These are phyloP conservation scores for Myxozyma melibiosi DNA, from an alignment of 805 yeast genomes.

Conservation along the genomic window DNA sequence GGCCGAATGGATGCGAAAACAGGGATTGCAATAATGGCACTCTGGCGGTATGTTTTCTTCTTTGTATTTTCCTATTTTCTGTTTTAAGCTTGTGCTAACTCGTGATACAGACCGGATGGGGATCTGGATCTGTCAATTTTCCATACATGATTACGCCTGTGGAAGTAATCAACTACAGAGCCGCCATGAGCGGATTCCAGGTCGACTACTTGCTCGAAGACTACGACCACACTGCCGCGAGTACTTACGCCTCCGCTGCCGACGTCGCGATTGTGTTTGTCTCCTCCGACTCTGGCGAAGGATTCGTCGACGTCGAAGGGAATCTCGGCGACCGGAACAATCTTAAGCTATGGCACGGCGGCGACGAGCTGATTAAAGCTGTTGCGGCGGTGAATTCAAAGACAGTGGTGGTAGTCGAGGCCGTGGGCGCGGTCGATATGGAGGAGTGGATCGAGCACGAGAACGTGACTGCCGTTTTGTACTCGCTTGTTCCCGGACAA, in stretches of 20 bases:
- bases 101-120: constrained; percentile 55
- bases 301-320: constrained; percentile 58
- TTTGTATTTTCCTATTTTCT: not conserved
- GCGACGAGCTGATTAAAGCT: constrained; percentile 54
- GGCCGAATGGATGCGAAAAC: constrained; percentile 55
- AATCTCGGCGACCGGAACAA: constrained; percentile 63
- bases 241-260: constrained; percentile 51
- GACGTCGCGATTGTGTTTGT: constrained; percentile 60
- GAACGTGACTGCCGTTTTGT: constrained; percentile 60
- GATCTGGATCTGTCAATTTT: constrained; percentile 60
- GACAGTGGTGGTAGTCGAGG: constrained; percentile 60
- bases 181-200: constrained; percentile 50
- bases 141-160: constrained; percentile 61
- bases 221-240: constrained; percentile 50
- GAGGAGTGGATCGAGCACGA: constrained; percentile 59
- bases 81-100: not conserved
- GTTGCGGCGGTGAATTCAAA: constrained; percentile 55
- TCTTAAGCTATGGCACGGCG: constrained; percentile 58
- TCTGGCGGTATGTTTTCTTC: constrained; percentile 42
- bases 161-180: constrained; percentile 55
- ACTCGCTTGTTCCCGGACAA: constrained; percentile 60
- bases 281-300: constrained; percentile 60
- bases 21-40: constrained; percentile 57
- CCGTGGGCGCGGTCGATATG: constrained; percentile 63
- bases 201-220: constrained; percentile 52